Evolutionary conservation across 2,329 filamentous ascomycete genomes (phyloP), one percentile per base, ranked within the genome.

Genomic region (Phoma sp.): DNA sequence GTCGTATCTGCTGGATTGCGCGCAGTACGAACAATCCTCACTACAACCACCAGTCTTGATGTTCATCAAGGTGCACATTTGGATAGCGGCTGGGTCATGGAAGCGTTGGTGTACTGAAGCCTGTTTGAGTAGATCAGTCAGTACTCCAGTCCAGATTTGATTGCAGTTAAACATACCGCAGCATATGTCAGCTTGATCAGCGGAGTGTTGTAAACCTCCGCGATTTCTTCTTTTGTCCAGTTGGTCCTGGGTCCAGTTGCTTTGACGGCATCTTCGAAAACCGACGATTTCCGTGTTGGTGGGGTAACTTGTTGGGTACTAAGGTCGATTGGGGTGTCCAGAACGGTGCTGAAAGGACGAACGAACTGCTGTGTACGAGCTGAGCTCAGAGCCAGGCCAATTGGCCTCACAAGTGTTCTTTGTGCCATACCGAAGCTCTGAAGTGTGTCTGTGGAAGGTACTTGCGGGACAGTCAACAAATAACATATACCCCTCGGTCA

Each of bases 31-130:
- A 79, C 92, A 96, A 77, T 96, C 92, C 76, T 96, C 92, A 65
- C 86, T 92, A 78, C 92, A 96, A 43, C 92, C 92, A 50, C 92
- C 92, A 8, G 91, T 96, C 75, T 96, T 96, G 81, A 96, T 96
- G 81, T 96, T 96, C 90, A 96, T 96, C 55, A 96, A 82, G 0
- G 92, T 96, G 80, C 92, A 96, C 77, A 96, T 89, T 77, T 96
- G 92, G 60, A 96, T 91, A 25, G 91, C 88, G 41, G 87, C 82
- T 6, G 92, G 90, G 70, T 90, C 85, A 78, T 96, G 92, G 80
- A 96, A 96, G 66, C 89, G 88, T 40, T 91, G 88, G 77, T 96
- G 92, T 53, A 96, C 80, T 32, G 83, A 84, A 62, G 85, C 87
- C 91, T 95, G 62, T 36, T 9, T 12, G 29, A 24, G 12, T 3